Base-by-base conservation (phyloP, 352 stramenopile species). In the Lagenidium giganteum region DNA sequence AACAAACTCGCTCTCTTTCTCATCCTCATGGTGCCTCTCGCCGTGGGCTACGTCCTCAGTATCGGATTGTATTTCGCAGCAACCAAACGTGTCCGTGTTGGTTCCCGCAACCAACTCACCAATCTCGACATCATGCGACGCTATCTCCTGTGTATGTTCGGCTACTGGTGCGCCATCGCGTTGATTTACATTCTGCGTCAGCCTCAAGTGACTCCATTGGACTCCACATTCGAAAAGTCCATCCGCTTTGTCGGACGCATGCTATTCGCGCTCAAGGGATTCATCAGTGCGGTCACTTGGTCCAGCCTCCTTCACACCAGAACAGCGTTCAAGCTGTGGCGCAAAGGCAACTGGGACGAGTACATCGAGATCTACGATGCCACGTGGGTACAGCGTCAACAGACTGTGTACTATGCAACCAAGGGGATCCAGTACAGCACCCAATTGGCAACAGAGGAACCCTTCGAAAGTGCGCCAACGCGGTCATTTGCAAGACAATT, bases 281-380 rank as follows among this genome's bases (percentile, higher is more conserved):
- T 52, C 4, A 54, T 73, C 30, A 74, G 65, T 13, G 71, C 71
- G 8, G 58, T 82, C 41, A 60, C 83, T 4, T 88, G 75, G 69
- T 66, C 61, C 1, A 69, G 70, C 28, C 59, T 70, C 17, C 82
- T 79, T 44, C 56, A 60, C 5, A 43, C 78, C 6, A 34, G 62
- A 1, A 70, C 65, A 23, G 79, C 73, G 21, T 83, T 77, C 36
- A 64, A 67, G 30, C 44, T 88, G 18, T 88, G 76, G 76, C 63
- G 69, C n/a, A 54, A 76, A 30, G 70, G 64, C 5, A 82, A 86
- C 41, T 88, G 75, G 70, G 76, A 88, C 38, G 67, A 77, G 34
- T 83, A 85, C 44, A 78, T 88, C 27, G 83, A 86, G 47, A 60
- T 83, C 20, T 83, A 88, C 42, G 76, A 84, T 34, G 72, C 73